A percentile compares a stretch with the other conserved stretches of the same genome.
phyloP scores from a whole-genome alignment of 2,329 filamentous ascomycete genomes.

The Magnaporthiopsis incrustans region DNA sequence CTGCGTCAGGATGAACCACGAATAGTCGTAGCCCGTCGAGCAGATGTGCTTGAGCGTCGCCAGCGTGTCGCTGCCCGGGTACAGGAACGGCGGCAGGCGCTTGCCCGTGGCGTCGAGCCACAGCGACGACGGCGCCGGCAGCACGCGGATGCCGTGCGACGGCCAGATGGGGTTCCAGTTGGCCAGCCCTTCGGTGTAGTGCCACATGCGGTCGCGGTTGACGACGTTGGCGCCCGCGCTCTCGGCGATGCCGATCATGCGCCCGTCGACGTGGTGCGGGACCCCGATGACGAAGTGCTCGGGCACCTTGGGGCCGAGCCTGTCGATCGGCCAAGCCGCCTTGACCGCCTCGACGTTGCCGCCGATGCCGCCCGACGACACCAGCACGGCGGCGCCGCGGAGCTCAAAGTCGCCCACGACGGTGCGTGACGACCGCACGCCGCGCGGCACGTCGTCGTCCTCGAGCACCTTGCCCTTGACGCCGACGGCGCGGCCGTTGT shows the following conservation, averaged over 20 bases:
- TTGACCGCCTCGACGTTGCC: slow-evolving; percentile 54
- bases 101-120: slow-evolving; percentile 56
- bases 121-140: slow-evolving; percentile 52
- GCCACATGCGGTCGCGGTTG: slow-evolving; percentile 59
- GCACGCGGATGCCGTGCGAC: slow-evolving; percentile 49
- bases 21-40: slow-evolving; percentile 53
- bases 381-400: slow-evolving; percentile 41
- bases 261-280: slow-evolving; percentile 55
- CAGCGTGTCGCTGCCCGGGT: slow-evolving; percentile 49
- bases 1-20: slow-evolving; percentile 54
- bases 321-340: slow-evolving; percentile 47
- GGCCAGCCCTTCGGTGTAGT: slow-evolving; percentile 54
- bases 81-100: slow-evolving; percentile 47
- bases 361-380: slow-evolving; percentile 52
- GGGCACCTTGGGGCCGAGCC: slow-evolving; percentile 48
- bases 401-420: slow-evolving; percentile 45
- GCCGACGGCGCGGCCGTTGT: slow-evolving; percentile 42
- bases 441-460: slow-evolving; percentile 39
- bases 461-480: slow-evolving; percentile 46
- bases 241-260: slow-evolving; percentile 52
- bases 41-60: slow-evolving; percentile 52
- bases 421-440: slow-evolving; percentile 41
- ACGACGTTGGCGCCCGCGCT: slow-evolving; percentile 43
- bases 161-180: slow-evolving; percentile 60
- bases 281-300: slow-evolving; percentile 51